Percentiles rank a stretch among this genome's conserved stretches.
Evolutionary conservation across 164 flowering plant species (phyloP).

Genomic region (Magnolia officinalis): DNA sequence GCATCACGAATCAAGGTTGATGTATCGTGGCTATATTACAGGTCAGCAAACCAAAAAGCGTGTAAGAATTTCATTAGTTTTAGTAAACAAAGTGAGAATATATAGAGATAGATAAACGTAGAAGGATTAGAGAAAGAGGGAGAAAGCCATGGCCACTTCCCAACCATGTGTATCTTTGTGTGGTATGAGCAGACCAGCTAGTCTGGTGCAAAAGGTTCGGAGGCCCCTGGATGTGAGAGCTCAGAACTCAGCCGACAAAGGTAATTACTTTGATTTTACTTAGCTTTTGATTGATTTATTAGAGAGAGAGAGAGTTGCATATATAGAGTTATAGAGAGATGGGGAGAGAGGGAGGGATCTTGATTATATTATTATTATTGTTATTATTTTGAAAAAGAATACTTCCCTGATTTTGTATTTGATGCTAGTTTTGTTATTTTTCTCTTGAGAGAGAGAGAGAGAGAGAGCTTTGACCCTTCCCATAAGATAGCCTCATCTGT

Average conservation of each 20-base stretch:
- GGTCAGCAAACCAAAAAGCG: too few relatives aligned
- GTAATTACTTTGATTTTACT: neutral
- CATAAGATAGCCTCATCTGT: too few relatives aligned
- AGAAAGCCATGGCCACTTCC: conserved; percentile 3
- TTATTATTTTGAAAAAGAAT: neutral
- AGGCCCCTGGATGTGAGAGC: neutral
- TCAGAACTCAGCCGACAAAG: conserved; percentile 8
- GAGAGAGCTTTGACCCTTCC: neutral
- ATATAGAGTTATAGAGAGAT: too few relatives aligned
- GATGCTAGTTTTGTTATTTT: too few relatives aligned
- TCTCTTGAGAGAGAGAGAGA: neutral
- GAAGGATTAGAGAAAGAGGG: neutral
- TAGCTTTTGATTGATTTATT: neutral
- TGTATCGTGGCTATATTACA: too few relatives aligned
- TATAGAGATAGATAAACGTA: too few relatives aligned
- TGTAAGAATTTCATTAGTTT: too few relatives aligned
- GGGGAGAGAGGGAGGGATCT: neutral
- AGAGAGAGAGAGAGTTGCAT: neutral
- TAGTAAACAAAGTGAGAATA: too few relatives aligned
- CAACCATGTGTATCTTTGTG: neutral
- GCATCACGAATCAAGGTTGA: too few relatives aligned
- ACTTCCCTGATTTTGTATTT: too few relatives aligned
- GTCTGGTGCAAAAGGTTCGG: neutral
- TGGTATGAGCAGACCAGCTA: neutral
- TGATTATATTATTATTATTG: neutral